A percentile compares a stretch with the other conserved stretches of the same genome.
phyloP scores from a whole-genome alignment of 768 basidiomycete species.

The Naematelia encephala region DNA sequence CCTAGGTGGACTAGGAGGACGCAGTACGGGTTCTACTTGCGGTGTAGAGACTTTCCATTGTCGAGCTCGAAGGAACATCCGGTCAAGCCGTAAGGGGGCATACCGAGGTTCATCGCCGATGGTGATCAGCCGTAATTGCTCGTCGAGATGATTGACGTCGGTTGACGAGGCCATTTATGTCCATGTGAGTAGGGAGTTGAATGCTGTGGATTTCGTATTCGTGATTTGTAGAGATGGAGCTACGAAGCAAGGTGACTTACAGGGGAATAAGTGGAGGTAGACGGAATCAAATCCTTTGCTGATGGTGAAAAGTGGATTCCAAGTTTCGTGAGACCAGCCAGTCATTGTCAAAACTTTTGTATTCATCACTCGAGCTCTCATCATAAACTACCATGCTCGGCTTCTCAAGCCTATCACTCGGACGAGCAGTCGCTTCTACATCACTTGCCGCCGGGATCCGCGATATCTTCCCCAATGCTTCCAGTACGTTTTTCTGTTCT shows the following conservation, averaged over 20 bases:
- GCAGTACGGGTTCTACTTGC: conserved; percentile 6
- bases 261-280: conserved; percentile 1
- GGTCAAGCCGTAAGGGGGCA: conserved; percentile 31
- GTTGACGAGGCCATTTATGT: conserved; percentile 13
- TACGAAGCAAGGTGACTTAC: background rate
- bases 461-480: conserved; percentile 9
- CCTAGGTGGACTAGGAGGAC: conserved; percentile 29
- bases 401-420: background rate
- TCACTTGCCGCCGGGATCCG: background rate
- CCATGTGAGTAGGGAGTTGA: no score
- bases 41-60: conserved; percentile 21
- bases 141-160: conserved; percentile 25
- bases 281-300: conserved; percentile 5
- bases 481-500: conserved; percentile 21
- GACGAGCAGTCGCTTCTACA: background rate
- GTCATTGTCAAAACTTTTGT: no score
- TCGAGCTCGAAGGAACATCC: conserved; percentile 33
- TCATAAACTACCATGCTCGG: conserved; percentile 11
- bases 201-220: no score
- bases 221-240: background rate
- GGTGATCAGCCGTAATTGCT: conserved; percentile 27
- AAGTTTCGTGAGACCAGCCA: background rate
- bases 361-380: no score
- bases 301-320: background rate
- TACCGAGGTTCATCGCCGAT: conserved; percentile 26